Base-by-base conservation (phyloP, 1,284 basidiomycete species). In the Puccinia polysora region DNA sequence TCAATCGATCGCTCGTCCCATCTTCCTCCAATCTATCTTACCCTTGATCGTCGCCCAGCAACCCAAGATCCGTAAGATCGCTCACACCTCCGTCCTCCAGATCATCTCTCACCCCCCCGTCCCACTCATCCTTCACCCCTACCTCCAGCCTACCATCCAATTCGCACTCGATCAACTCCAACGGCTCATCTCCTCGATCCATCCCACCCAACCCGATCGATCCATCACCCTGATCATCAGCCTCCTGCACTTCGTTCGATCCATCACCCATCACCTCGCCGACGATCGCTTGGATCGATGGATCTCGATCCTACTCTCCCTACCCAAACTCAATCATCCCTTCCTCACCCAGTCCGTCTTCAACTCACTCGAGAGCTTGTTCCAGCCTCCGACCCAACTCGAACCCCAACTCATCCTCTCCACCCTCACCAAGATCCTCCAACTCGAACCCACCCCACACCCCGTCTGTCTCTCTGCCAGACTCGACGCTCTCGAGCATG, bases 21-120 rank as follows among this genome's bases (percentile, higher is more conserved):
- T n/a, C 89, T 89, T 0, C 81, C 94, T 10, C 38, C 8, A 20
- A 4, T 63, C 30, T 4, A 63, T 93, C 89, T 79, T 86, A 87
- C 1, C 55, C 73, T 3, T 56, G 75, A 36, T 97, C 62, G 83
- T 92, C 62, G 95, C 98, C 82, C 85, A 87, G 1, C 83, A 95
- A 55, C 95, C 96, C 43, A 97, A 98, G 82, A 91, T 98, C 58
- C 86, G 96, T 72, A 93, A 87, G 81, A 86, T 88, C 75, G 93
- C 95, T 8, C 88, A 89, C 70, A 92, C 97, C 76, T 85, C 90
- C 25, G 84, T 98, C 49, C 84, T 84, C 75, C 87, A 90, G 75
- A 83, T 93, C 3, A 83, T 94, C 32, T 82, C 84, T 4, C 84
- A 84, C 14, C 90, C 92, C 15, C 88, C 91, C 0, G 83, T 86